These are phyloP conservation scores for Aspergillus felis DNA, from an alignment of 2,329 filamentous ascomycete species.

Conservation along the genomic window DNA sequence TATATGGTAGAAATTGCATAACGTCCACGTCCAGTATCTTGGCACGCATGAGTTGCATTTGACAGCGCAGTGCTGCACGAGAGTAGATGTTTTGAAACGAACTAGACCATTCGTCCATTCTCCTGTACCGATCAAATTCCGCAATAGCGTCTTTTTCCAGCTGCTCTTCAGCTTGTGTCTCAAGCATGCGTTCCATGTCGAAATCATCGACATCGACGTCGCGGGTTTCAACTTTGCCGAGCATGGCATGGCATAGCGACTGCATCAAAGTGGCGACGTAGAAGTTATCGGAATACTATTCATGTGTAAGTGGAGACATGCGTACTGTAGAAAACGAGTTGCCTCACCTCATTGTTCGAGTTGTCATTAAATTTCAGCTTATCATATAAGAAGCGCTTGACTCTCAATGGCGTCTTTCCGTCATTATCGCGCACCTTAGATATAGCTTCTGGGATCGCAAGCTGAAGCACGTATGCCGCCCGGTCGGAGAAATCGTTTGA, in stretches of 20 bases:
- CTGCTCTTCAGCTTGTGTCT: conserved; percentile 50
- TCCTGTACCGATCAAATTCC: conserved; percentile 60
- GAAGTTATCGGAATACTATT: conserved; percentile 75
- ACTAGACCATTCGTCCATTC: conserved; percentile 64
- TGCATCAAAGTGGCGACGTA: conserved; percentile 79
- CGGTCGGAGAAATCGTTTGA: conserved; percentile 92
- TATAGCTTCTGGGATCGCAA: conserved; percentile 76
- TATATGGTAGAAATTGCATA: conserved; percentile 59
- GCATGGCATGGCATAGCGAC: conserved; percentile 55
- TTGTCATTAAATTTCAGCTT: conserved; percentile 94
- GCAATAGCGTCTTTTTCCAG: conserved; percentile 56
- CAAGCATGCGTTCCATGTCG: conserved; percentile 45
- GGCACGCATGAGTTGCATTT: conserved; percentile 52
- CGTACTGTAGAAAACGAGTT: background rate
- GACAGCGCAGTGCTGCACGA: conserved; percentile 57
- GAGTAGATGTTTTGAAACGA: conserved; percentile 64
- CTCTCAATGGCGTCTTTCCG: conserved; percentile 72
- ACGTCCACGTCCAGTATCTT: conserved; percentile 51
- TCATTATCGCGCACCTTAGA: conserved; percentile 70
- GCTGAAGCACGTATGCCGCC: conserved; percentile 77
- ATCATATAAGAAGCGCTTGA: conserved; percentile 80
- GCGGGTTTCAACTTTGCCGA: conserved; percentile 38
- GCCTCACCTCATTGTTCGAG: conserved; percentile 64
- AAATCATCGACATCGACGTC: conserved; percentile 42
- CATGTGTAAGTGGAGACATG: conserved; percentile 6